A percentile compares a stretch with the other conserved stretches of the same genome.
These are phyloP conservation scores for Halophytophthora batemanensis DNA, from an alignment of 352 stramenopile genomes.

Conservation along the genomic window DNA sequence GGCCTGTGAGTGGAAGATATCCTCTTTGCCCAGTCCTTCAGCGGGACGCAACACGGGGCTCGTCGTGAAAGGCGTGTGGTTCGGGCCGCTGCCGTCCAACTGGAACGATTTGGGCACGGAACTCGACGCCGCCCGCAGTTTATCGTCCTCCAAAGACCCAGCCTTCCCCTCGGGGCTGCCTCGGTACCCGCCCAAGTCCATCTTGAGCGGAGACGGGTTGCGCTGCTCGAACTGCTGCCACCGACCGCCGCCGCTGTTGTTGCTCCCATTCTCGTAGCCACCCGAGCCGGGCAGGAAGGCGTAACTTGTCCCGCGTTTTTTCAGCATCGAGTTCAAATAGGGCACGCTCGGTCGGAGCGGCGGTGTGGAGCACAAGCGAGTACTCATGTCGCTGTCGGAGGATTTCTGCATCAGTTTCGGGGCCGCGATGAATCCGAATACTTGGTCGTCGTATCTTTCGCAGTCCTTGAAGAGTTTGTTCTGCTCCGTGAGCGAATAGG, in stretches of 20 bases:
- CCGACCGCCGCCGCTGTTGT: slow-evolving; percentile 23
- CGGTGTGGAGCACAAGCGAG: slow-evolving; percentile 46
- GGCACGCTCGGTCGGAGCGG: slow-evolving; percentile 35
- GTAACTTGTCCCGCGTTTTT: slow-evolving; percentile 33
- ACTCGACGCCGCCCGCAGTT: slow-evolving; percentile 37
- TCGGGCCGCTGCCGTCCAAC: slow-evolving; percentile 37
- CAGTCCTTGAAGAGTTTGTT: slow-evolving; percentile 48
- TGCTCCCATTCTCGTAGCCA: slow-evolving; percentile 32
- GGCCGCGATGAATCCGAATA: slow-evolving; percentile 44
- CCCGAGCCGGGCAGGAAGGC: slow-evolving; percentile 37
- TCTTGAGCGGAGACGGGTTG: slow-evolving; percentile 38
- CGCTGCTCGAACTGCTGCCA: slow-evolving; percentile 43
- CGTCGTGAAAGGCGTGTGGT: slow-evolving; percentile 42
- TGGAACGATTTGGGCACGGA: slow-evolving; percentile 68
- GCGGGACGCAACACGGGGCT: slow-evolving; percentile 54
- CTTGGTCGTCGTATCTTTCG: slow-evolving; percentile 70
- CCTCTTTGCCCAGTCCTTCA: slow-evolving; percentile 50
- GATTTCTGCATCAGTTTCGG: slow-evolving; percentile 29
- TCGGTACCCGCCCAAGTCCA: slow-evolving; percentile 32
- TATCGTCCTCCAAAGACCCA: slow-evolving; percentile 33
- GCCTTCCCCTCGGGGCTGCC: slow-evolving; percentile 34
- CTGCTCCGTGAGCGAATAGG: slow-evolving; percentile 44
- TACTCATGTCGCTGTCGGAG: slow-evolving; percentile 38
- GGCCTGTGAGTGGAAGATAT: slow-evolving; percentile 72
- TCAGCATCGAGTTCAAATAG: slow-evolving; percentile 35